Evolutionary conservation across 2,329 filamentous ascomycete species (phyloP).

Genomic region (Ceratocystis variospora): DNA sequence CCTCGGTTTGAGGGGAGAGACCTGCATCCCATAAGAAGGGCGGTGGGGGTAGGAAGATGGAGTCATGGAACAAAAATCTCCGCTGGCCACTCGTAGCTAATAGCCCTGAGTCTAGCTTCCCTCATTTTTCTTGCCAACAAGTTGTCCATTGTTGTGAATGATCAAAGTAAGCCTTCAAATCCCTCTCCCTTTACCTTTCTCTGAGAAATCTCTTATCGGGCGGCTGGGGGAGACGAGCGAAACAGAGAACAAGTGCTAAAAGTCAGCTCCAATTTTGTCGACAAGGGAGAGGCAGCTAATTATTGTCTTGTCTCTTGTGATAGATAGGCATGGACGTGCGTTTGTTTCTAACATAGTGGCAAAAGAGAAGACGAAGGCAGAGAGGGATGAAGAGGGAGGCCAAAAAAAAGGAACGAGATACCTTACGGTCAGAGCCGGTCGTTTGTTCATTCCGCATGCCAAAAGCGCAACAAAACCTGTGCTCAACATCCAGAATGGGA

Average conservation of each 20-base stretch:
- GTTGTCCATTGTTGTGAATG: neutral
- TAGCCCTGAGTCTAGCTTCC: neutral
- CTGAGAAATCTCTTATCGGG: neutral
- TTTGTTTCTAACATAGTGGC: neutral
- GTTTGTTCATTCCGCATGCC: neutral
- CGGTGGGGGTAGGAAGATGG: neutral
- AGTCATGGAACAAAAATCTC: neutral
- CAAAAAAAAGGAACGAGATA: neutral
- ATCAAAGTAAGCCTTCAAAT: neutral
- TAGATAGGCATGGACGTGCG: neutral
- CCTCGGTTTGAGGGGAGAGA: slow-evolving; percentile 3
- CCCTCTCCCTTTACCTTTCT: neutral
- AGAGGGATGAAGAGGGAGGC: neutral
- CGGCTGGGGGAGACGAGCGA: neutral
- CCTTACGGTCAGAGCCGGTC: neutral
- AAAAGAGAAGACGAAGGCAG: neutral
- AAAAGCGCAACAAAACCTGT: neutral
- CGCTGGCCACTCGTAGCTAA: neutral
- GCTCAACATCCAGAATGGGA: neutral
- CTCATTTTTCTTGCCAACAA: neutral
- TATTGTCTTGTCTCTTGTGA: neutral
- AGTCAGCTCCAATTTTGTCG: neutral
- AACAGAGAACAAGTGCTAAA: neutral
- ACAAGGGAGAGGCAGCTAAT: slow-evolving; percentile 3
- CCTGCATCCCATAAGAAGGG: slow-evolving; percentile 2